These are phyloP conservation scores for Monosporascus sp. DNA, from an alignment of 2,329 filamentous ascomycete species.

Conservation along the genomic window DNA sequence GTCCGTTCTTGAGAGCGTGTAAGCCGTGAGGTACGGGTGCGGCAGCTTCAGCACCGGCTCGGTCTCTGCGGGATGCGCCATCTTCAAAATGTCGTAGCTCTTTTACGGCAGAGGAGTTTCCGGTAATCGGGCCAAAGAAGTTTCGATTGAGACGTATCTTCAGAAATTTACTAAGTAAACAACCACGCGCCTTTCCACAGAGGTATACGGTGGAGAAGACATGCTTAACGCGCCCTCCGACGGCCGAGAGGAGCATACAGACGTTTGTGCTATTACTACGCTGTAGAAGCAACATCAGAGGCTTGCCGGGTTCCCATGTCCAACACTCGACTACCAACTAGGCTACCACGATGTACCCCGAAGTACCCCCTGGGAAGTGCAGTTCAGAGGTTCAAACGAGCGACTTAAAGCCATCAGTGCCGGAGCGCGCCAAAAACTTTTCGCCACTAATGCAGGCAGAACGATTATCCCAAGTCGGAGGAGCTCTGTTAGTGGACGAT, in stretches of 20 bases:
- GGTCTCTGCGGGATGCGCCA: constrained; percentile 16
- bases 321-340: background rate
- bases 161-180: background rate
- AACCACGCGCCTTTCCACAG: background rate
- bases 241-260: background rate
- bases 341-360: constrained; percentile 6
- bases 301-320: background rate
- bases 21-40: constrained; percentile 44
- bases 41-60: constrained; percentile 43
- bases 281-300: background rate
- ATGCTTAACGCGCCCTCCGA: background rate
- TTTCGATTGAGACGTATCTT: constrained; percentile 7
- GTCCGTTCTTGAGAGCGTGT: constrained; percentile 33
- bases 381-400: background rate
- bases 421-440: constrained; percentile 18
- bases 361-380: constrained; percentile 4
- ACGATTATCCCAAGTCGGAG: constrained; percentile 18
- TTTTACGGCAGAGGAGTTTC: background rate
- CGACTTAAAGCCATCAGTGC: background rate
- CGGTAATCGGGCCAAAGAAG: background rate
- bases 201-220: background rate
- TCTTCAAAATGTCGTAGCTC: constrained; percentile 13
- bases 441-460: constrained; percentile 18
- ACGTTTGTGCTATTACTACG: background rate
- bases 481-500: background rate